These are phyloP conservation scores for Pleurotus cornucopiae DNA, from an alignment of 768 basidiomycete species.

Conservation along the genomic window DNA sequence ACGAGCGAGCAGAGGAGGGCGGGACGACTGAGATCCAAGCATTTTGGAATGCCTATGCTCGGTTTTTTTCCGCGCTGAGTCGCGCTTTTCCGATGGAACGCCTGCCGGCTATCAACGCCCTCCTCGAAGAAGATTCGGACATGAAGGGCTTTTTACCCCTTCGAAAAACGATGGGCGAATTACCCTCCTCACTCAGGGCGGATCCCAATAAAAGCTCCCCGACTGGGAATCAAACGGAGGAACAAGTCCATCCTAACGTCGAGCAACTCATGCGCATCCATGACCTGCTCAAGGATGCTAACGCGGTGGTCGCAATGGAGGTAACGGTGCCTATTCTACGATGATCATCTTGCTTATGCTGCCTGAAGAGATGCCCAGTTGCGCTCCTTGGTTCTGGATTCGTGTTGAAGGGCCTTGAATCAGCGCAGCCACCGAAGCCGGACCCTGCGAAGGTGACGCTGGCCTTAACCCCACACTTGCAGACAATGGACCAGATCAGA, in stretches of 20 bases:
- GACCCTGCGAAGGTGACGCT: not conserved
- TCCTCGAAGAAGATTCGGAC: constrained; percentile 89
- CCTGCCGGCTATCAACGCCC: constrained; percentile 52
- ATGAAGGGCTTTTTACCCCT: constrained; percentile 86
- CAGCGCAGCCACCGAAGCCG: constrained; percentile 10
- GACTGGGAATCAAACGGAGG: constrained; percentile 21
- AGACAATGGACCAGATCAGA: constrained; percentile 20
- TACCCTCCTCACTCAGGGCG: not conserved
- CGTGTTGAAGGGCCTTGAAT: constrained; percentile 26
- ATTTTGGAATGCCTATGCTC: constrained; percentile 74
- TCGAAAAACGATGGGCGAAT: constrained; percentile 49
- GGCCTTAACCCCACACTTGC: constrained; percentile 15
- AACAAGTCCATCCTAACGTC: constrained; percentile 80
- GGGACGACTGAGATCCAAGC: constrained; percentile 27
- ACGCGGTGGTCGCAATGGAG: constrained; percentile 42
- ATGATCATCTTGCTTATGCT: not conserved
- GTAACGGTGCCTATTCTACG: constrained; percentile 31
- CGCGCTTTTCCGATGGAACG: constrained; percentile 63
- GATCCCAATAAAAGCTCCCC: not conserved
- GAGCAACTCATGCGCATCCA: constrained; percentile 93
- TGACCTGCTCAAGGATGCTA: constrained; percentile 76
- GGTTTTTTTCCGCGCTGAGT: constrained; percentile 59
- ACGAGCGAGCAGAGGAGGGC: constrained; percentile 27
- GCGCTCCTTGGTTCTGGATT: constrained; percentile 28
- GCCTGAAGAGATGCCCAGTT: constrained; percentile 37